These are phyloP conservation scores for Hyaloscypha variabilis DNA, from an alignment of 495 filamentous ascomycete genomes.

Conservation along the genomic window DNA sequence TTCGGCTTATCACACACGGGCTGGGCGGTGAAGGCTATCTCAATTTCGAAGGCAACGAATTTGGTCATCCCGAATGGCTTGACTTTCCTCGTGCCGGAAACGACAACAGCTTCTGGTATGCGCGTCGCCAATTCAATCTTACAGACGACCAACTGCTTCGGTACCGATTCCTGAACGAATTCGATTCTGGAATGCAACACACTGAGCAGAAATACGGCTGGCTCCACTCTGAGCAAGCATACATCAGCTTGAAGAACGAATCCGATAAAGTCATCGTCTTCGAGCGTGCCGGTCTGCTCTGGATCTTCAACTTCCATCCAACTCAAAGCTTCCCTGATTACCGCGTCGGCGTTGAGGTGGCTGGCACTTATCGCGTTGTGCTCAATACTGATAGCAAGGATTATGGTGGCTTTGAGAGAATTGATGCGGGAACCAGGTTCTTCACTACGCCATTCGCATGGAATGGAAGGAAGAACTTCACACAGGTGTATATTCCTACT, in stretches of 20 bases:
- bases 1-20: constrained; percentile 87
- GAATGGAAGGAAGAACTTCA: constrained; percentile 87
- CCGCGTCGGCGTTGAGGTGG: constrained; percentile 79
- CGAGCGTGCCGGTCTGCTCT: constrained; percentile 87
- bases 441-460: constrained; percentile 88
- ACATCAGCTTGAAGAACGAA: constrained; percentile 93
- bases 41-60: constrained; percentile 98
- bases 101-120: constrained; percentile 95
- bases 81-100: constrained; percentile 97
- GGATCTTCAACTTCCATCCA: constrained; percentile 96
- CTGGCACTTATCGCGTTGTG: constrained; percentile 87
- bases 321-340: constrained; percentile 90
- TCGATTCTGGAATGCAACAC: constrained; percentile 89
- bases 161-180: constrained; percentile 92
- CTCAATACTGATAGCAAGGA: constrained; percentile 77
- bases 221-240: constrained; percentile 85
- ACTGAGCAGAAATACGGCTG: constrained; percentile 89
- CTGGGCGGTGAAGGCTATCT: constrained; percentile 98
- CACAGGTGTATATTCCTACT: constrained; percentile 88
- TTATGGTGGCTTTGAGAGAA: constrained; percentile 78
- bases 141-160: constrained; percentile 83
- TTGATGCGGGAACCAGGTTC: constrained; percentile 78
- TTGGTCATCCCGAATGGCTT: constrained; percentile 98
- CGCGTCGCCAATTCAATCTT: constrained; percentile 91
- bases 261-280: constrained; percentile 94